Conservation (phyloP, 2,329 filamentous ascomycete species). For the Onygenales sp. region DNA sequence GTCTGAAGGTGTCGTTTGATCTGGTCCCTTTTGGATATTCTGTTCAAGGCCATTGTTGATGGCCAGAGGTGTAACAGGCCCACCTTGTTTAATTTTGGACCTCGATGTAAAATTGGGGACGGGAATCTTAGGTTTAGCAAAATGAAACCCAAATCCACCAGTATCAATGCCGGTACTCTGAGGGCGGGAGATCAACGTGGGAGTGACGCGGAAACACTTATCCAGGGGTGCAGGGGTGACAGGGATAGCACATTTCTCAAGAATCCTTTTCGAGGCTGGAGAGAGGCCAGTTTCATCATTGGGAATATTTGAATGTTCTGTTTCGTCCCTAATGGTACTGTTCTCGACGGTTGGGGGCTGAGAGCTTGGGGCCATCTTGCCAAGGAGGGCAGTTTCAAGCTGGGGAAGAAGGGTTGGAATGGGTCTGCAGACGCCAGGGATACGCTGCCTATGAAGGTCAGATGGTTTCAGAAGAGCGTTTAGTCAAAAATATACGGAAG, state of each 20-base stretch:
- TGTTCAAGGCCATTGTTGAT: background rate
- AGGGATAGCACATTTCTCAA: constrained; percentile 11
- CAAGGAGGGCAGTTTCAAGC: background rate
- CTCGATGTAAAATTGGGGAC: constrained; percentile 8
- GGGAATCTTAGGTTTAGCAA: constrained; percentile 21
- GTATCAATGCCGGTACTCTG: constrained; percentile 20
- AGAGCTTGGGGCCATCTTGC: background rate
- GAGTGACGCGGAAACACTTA: constrained; percentile 7
- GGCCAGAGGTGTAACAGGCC: too few species aligned
- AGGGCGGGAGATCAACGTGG: constrained; percentile 24
- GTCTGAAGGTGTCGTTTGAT: too few species aligned
- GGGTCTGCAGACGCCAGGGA: too few species aligned
- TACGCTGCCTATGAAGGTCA: too few species aligned
- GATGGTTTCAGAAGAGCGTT: too few species aligned
- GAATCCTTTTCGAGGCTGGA: constrained; percentile 11
- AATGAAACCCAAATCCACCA: constrained; percentile 24
- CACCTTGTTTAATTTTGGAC: constrained; percentile 2
- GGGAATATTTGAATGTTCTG: background rate
- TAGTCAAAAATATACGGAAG: too few species aligned
- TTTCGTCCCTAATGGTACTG: background rate
- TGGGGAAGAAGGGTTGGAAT: background rate
- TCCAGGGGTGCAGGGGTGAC: constrained; percentile 4
- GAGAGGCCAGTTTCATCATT: constrained; percentile 11
- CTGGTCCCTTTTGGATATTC: background rate
- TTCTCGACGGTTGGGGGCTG: background rate